Conservation (phyloP, 108 stramenopile genomes). For the Stephanodiscus minutulus region DNA sequence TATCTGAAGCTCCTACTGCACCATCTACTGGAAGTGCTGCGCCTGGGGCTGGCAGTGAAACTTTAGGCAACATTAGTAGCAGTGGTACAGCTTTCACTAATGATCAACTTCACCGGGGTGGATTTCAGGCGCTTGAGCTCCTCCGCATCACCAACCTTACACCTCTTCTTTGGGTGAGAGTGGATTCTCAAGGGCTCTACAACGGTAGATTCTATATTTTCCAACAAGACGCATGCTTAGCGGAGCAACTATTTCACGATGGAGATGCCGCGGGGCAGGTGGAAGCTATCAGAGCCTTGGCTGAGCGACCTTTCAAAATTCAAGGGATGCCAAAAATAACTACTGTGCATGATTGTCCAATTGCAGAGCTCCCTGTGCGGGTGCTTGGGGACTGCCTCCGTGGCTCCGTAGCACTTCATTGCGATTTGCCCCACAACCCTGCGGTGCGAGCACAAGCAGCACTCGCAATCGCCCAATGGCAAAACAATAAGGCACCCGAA, state of each 20-base stretch:
- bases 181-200: constrained; percentile 83
- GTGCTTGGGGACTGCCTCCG: constrained; percentile 84
- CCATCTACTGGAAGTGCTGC: constrained; percentile 17
- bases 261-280: constrained; percentile 85
- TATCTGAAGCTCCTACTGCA: constrained; percentile 31
- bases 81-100: constrained; percentile 66
- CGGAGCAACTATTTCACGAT: constrained; percentile 86
- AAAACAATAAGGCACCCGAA: constrained; percentile 85
- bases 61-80: constrained; percentile 34
- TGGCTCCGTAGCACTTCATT: constrained; percentile 81
- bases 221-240: constrained; percentile 87
- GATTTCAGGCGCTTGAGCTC: constrained; percentile 87
- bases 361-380: constrained; percentile 81
- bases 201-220: constrained; percentile 73
- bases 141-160: constrained; percentile 85
- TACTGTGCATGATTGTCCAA: constrained; percentile 73
- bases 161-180: constrained; percentile 83
- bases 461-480: constrained; percentile 87
- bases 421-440: constrained; percentile 83
- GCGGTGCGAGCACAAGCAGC: constrained; percentile 81
- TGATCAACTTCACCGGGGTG: constrained; percentile 68
- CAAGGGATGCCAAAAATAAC: constrained; percentile 77
- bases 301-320: constrained; percentile 82
- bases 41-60: constrained; percentile 5
- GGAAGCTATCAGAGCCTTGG: constrained; percentile 75